Percentiles rank a stretch among this genome's conserved stretches.
These are phyloP conservation scores for Adansonia gregorii DNA, from an alignment of 441 rosid genomes.

Conservation along the genomic window DNA sequence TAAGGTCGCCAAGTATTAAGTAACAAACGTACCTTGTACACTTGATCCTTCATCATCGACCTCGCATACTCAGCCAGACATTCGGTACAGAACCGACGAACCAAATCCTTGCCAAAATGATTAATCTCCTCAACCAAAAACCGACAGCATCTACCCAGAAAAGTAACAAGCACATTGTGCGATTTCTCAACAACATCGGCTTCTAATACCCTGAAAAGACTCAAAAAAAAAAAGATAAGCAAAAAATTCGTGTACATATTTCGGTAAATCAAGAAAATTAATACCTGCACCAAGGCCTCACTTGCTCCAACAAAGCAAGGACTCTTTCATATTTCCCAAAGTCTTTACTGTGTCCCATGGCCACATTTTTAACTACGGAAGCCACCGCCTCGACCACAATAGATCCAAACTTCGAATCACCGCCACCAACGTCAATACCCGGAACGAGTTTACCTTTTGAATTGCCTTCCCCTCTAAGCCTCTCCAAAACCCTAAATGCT, in stretches of 20 bases:
- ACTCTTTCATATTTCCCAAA: slow-evolving; percentile 44
- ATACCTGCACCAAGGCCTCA: slow-evolving; percentile 72
- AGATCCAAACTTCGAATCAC: slow-evolving; percentile 55
- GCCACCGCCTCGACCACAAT: slow-evolving; percentile 62
- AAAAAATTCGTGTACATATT: background rate
- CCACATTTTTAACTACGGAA: slow-evolving; percentile 56
- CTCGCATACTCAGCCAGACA: slow-evolving; percentile 56
- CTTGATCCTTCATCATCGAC: slow-evolving; percentile 67
- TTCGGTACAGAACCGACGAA: slow-evolving; percentile 45
- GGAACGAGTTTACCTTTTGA: slow-evolving; percentile 44
- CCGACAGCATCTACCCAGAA: slow-evolving; percentile 55
- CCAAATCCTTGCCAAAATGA: slow-evolving; percentile 50
- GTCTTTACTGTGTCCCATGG: slow-evolving; percentile 49
- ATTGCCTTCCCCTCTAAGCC: slow-evolving; percentile 37
- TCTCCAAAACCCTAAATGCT: slow-evolving; percentile 59
- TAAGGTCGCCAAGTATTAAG: slow-evolving; percentile 11
- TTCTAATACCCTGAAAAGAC: slow-evolving; percentile 57
- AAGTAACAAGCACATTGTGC: slow-evolving; percentile 55
- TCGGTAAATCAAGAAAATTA: slow-evolving; percentile 20
- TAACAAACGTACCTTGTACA: slow-evolving; percentile 56
- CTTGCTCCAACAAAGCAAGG: slow-evolving; percentile 62
- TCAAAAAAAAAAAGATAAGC: background rate
- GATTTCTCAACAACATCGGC: slow-evolving; percentile 58
- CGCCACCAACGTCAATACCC: slow-evolving; percentile 26
- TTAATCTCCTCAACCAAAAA: slow-evolving; percentile 59